A percentile compares a stretch with the other conserved stretches of the same genome.
Evolutionary conservation across 306 rosid genomes (phyloP).

Genomic region (Inga oerstediana): DNA sequence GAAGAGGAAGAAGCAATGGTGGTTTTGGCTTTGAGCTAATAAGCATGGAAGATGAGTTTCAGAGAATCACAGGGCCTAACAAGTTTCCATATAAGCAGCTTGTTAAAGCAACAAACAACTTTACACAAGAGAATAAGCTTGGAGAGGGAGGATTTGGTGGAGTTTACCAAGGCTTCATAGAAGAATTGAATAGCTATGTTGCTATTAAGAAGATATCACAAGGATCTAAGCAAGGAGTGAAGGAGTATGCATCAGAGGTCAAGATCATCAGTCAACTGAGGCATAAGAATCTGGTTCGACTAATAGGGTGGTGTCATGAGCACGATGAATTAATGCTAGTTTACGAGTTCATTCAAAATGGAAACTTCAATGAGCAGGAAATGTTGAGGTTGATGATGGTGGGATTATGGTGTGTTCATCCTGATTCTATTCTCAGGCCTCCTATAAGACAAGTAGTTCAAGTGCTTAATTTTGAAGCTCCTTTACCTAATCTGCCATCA

Average conservation of each 20-base stretch:
- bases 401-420: slow-evolving; percentile 48
- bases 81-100: slow-evolving; percentile 44
- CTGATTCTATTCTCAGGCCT: slow-evolving; percentile 36
- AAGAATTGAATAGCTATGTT: background rate
- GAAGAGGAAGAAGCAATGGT: background rate
- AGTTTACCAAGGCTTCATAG: slow-evolving; percentile 8
- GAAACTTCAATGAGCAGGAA: slow-evolving; percentile 24
- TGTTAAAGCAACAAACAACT: slow-evolving; percentile 37
- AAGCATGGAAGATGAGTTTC: slow-evolving; percentile 40
- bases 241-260: slow-evolving; percentile 12
- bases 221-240: slow-evolving; percentile 5
- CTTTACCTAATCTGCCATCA: slow-evolving; percentile 31
- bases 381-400: slow-evolving; percentile 36
- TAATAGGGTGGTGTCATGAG: slow-evolving; percentile 50
- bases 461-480: slow-evolving; percentile 39
- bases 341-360: slow-evolving; percentile 47
- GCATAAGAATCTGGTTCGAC: slow-evolving; percentile 42
- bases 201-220: slow-evolving; percentile 28
- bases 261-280: slow-evolving; percentile 24
- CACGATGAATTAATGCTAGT: slow-evolving; percentile 32
- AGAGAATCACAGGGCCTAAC: slow-evolving; percentile 29
- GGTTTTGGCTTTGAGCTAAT: slow-evolving; percentile 9
- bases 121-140: slow-evolving; percentile 39
- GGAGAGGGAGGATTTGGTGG: slow-evolving; percentile 57
- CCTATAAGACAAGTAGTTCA: slow-evolving; percentile 40